These are phyloP conservation scores for Apiotrichum gracile DNA, from an alignment of 1,284 basidiomycete genomes.

Conservation along the genomic window DNA sequence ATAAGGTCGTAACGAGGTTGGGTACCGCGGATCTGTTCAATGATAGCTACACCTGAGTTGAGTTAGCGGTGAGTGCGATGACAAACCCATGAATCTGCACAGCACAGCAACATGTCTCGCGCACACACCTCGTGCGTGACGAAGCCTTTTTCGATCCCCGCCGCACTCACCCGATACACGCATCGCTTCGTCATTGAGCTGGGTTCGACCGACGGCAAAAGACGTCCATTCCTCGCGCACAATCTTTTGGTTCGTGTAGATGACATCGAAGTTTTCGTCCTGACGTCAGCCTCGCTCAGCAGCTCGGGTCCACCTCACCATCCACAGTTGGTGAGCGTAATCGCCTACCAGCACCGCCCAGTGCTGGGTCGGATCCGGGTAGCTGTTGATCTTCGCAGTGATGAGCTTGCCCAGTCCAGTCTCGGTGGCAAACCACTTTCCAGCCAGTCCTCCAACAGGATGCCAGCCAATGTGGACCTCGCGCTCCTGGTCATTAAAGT, in stretches of 20 bases:
- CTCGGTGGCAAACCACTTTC: constrained; percentile 14
- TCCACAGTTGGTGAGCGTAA: constrained; percentile 18
- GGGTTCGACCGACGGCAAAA: constrained; percentile 11
- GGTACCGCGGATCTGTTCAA: constrained; percentile 4
- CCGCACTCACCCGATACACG: constrained; percentile 5
- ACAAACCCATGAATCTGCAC: too few relatives aligned
- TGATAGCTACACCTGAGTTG: constrained; percentile 6
- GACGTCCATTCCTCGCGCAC: constrained; percentile 9
- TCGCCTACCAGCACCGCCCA: constrained; percentile 17
- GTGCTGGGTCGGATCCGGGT: constrained; percentile 18
- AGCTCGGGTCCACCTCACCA: constrained; percentile 8
- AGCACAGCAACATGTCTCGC: too few relatives aligned
- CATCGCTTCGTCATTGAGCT: constrained; percentile 18
- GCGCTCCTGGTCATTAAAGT: not conserved
- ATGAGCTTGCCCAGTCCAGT: constrained; percentile 14
- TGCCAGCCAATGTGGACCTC: constrained; percentile 13
- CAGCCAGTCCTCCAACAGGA: constrained; percentile 13
- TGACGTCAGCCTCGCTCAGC: constrained; percentile 1
- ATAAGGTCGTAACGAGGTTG: constrained; percentile 14
- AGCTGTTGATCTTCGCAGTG: constrained; percentile 16
- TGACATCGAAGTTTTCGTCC: constrained; percentile 20
- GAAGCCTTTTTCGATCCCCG: too few relatives aligned
- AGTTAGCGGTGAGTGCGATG: not conserved
- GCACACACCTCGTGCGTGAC: too few relatives aligned
- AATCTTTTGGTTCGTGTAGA: constrained; percentile 13